phyloP scores from a whole-genome alignment of 1,284 basidiomycete genomes.

The Cryptococcus floricola region DNA sequence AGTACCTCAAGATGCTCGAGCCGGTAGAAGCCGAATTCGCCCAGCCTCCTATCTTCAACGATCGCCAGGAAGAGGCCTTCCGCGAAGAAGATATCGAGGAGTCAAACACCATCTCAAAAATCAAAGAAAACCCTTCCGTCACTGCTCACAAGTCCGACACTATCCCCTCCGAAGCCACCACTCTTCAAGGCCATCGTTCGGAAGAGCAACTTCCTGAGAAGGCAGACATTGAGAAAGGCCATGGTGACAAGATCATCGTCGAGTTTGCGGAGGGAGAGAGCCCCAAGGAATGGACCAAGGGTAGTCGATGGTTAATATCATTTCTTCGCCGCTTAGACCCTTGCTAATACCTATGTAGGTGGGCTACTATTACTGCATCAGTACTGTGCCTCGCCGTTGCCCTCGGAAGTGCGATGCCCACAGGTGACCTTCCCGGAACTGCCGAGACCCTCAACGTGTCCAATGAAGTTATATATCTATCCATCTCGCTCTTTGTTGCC shows the following conservation, averaged over 20 bases:
- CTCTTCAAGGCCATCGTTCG: not conserved
- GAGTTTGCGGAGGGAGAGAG: conserved; percentile 31
- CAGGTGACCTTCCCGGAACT: conserved; percentile 47
- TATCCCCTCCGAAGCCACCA: not conserved
- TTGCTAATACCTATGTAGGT: conserved; percentile 14
- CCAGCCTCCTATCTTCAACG: conserved; percentile 31
- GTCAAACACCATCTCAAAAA: not conserved
- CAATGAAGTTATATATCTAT: conserved; percentile 46
- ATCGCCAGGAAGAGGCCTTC: conserved; percentile 23
- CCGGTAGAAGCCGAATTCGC: conserved; percentile 41
- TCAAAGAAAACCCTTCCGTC: not conserved
- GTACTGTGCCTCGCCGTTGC: conserved; percentile 39
- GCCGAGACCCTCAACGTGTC: conserved; percentile 44
- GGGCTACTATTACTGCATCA: conserved; percentile 29
- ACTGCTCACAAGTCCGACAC: not conserved
- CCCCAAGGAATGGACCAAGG: conserved; percentile 34
- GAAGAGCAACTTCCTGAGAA: not conserved
- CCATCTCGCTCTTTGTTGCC: conserved; percentile 52
- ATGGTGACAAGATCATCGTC: conserved; percentile 26
- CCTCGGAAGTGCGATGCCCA: conserved; percentile 51
- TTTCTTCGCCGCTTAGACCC: not conserved
- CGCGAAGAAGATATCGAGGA: conserved; percentile 26
- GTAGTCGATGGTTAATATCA: conserved; percentile 32
- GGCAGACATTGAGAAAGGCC: conserved; percentile 16
- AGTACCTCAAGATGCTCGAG: conserved; percentile 21